phyloP scores from a whole-genome alignment of 495 filamentous ascomycete species.

The Aspergillus biplanus region DNA sequence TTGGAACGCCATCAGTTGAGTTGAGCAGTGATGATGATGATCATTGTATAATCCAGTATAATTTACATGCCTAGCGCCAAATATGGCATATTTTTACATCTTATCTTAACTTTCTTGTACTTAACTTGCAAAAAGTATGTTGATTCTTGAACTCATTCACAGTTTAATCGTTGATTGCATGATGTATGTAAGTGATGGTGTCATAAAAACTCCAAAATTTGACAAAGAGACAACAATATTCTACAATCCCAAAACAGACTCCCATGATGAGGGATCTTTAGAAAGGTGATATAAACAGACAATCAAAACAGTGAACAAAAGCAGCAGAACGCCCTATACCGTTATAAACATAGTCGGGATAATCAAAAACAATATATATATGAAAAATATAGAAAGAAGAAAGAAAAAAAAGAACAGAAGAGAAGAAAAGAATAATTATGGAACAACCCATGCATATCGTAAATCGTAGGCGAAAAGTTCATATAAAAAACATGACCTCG shows the following conservation, averaged over 20 bases:
- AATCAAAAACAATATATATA: constrained; percentile 1
- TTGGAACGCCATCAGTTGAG: neutral
- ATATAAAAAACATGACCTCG: too few species aligned
- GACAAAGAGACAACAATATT: neutral
- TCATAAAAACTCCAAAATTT: neutral
- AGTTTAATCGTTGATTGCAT: too few species aligned
- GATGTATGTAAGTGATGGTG: too few species aligned
- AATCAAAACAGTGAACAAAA: neutral
- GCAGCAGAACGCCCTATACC: constrained; percentile 3
- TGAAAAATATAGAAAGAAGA: neutral
- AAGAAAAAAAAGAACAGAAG: constrained; percentile 2
- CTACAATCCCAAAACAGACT: neutral
- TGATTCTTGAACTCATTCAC: too few species aligned
- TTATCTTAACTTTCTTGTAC: too few species aligned
- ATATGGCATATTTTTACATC: too few species aligned
- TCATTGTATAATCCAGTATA: neutral
- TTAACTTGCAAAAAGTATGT: too few species aligned
- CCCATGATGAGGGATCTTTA: neutral
- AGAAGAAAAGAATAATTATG: neutral
- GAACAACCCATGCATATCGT: too few species aligned
- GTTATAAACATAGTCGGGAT: neutral
- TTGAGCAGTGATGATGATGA: neutral
- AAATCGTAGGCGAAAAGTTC: too few species aligned
- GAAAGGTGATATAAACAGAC: neutral
- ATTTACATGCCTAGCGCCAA: too few species aligned